phyloP scores from a whole-genome alignment of 306 rosid genomes.

The Cucurbita argyrosperma region DNA sequence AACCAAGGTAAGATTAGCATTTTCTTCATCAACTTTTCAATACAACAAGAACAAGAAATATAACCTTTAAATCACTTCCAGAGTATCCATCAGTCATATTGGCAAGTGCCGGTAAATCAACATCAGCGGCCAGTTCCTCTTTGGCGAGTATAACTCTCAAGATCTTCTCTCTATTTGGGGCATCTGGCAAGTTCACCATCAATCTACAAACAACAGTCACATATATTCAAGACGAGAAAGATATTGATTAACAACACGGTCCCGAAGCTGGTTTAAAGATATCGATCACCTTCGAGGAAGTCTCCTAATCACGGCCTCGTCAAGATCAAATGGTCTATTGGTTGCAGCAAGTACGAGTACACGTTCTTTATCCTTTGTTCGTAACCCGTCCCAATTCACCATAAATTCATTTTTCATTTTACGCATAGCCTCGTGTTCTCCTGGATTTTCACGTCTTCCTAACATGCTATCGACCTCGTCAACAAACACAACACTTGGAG shows the following conservation, averaged over 20 bases:
- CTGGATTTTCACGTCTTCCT: conserved; percentile 89
- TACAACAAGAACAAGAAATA: background rate
- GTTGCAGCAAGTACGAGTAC: conserved; percentile 95
- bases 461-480: conserved; percentile 99
- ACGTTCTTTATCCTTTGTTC: conserved; percentile 88
- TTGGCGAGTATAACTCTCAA: conserved; percentile 66
- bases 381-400: conserved; percentile 98
- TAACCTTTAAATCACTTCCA: conserved; percentile 92
- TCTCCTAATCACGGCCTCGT: conserved; percentile 96
- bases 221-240: background rate
- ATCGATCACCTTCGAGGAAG: conserved; percentile 58
- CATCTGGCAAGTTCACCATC: conserved; percentile 91
- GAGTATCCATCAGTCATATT: conserved; percentile 91
- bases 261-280: too few species aligned
- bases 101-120: conserved; percentile 65
- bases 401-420: conserved; percentile 97
- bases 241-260: background rate
- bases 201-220: conserved; percentile 34
- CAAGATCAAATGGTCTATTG: conserved; percentile 94
- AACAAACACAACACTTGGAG: conserved; percentile 92
- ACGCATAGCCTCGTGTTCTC: conserved; percentile 96
- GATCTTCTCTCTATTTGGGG: conserved; percentile 69
- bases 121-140: conserved; percentile 66
- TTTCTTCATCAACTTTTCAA: background rate
- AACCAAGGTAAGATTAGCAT: background rate